phyloP scores from a whole-genome alignment of 352 stramenopile genomes.

The Globisporangium apiculatum region DNA sequence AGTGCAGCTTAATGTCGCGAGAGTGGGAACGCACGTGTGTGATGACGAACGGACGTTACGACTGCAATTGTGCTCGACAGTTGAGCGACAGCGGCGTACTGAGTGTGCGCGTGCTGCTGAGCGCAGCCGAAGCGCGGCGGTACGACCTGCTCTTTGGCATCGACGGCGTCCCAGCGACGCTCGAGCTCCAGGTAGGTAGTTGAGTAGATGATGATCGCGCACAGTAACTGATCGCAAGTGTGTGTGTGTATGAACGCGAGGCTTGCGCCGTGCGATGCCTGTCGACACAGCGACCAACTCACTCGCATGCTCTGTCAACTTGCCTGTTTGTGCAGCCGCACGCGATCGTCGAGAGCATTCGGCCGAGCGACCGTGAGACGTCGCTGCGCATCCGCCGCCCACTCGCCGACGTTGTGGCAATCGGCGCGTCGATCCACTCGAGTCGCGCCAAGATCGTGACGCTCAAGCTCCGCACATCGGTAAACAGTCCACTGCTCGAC shows the following conservation, averaged over 20 bases:
- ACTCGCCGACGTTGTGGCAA: slow-evolving; percentile 43
- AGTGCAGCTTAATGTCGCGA: too few relatives aligned
- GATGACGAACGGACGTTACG: background rate
- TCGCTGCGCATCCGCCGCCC: slow-evolving; percentile 32
- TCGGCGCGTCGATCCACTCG: slow-evolving; percentile 47
- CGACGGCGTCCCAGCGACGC: slow-evolving; percentile 49
- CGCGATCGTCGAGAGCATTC: slow-evolving; percentile 28
- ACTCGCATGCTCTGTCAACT: background rate
- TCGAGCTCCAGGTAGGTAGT: slow-evolving; percentile 45
- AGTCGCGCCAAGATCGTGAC: slow-evolving; percentile 45
- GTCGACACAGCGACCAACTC: background rate
- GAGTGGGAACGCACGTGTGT: background rate
- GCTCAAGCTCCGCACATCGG: slow-evolving; percentile 31
- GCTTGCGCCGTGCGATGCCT: too few relatives aligned
- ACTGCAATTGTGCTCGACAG: background rate
- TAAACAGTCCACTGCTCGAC: slow-evolving; percentile 12
- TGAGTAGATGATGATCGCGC: background rate
- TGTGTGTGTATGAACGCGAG: background rate
- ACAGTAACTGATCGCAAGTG: background rate
- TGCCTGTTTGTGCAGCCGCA: slow-evolving; percentile 22
- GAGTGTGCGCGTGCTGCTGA: slow-evolving; percentile 47
- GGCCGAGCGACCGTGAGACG: slow-evolving; percentile 9
- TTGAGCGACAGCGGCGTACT: slow-evolving; percentile 10
- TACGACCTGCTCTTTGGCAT: slow-evolving; percentile 59
- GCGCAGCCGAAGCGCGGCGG: slow-evolving; percentile 45